Conservation (phyloP, 495 filamentous ascomycete species). For the Neurospora sp. region DNA sequence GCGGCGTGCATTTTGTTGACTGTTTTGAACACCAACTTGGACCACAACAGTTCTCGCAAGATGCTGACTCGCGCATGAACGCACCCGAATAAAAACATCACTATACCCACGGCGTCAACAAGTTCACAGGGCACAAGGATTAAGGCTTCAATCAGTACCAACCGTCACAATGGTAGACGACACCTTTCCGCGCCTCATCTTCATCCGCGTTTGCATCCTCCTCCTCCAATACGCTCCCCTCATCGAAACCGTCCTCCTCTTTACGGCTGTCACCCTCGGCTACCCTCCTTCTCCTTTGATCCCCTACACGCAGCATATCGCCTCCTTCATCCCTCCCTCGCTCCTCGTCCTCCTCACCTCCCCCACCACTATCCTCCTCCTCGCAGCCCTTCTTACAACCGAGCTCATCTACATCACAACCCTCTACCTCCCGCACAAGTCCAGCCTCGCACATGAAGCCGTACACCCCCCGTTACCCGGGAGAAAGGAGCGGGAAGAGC, state of each 20-base stretch:
- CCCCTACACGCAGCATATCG: neutral
- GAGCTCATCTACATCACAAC: slow-evolving; percentile 46
- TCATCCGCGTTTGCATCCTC: slow-evolving; percentile 41
- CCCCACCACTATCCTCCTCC: neutral
- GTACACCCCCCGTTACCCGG: slow-evolving; percentile 40
- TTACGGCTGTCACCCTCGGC: slow-evolving; percentile 15
- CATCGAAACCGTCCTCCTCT: slow-evolving; percentile 37
- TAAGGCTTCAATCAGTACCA: neutral
- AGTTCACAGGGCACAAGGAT: neutral
- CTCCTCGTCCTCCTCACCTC: neutral
- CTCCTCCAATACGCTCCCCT: slow-evolving; percentile 43
- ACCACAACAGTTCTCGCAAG: neutral
- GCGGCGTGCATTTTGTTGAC: neutral
- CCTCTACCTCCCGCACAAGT: slow-evolving; percentile 44
- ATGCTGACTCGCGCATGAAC: neutral
- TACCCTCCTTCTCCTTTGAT: neutral
- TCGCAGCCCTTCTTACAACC: slow-evolving; percentile 24
- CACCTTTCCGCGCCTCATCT: slow-evolving; percentile 24
- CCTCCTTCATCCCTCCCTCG: neutral
- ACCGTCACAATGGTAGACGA: slow-evolving; percentile 24
- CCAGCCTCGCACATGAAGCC: slow-evolving; percentile 39
- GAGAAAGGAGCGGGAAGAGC: slow-evolving; percentile 28
- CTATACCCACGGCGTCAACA: neutral
- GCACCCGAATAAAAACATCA: neutral
- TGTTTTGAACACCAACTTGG: neutral